Base-by-base conservation (phyloP, 2,329 filamentous ascomycete species). In the Colletotrichum eremochloae region DNA sequence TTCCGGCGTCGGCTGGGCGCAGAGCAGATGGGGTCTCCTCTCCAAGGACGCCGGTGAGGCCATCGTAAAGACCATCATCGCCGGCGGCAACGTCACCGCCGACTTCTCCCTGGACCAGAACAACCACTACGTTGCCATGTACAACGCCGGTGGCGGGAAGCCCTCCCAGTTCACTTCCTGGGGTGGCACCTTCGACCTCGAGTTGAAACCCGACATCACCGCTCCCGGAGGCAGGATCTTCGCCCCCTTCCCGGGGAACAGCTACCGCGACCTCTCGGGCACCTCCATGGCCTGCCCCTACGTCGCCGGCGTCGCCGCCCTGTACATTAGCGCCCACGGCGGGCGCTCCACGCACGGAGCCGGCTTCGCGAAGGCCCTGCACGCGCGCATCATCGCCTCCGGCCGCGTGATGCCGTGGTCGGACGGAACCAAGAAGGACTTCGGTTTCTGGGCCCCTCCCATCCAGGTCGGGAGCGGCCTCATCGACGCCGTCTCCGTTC, bases 281-380 rank as follows among this genome's bases (percentile, higher is more conserved):
- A 90, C 88, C 0, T 88, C 86, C 1, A 89, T 90, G 88, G 85
- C 87, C 1, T 84, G 84, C 9, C 87, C 87, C 1, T 87, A 88
- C 71, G 81, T 88, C 42, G 86, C 87, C 56, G 87, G 86, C 8
- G 80, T 86, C 31, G 84, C 84, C 2, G 85, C 84, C 9, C 75
- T 87, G 18, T 86, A 84, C 73, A 81, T 86, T 53, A 79, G 81
- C 7, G 76, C 82, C 24, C 78, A 82, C 63, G 84, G 84, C 4
- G 84, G 84, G 4, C 81, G 84, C 24, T 77, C 79, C 67, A 73
- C 79, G 2, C 79, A 85, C 68, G 75, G 73, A 29, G 57, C 67
- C 11, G 75, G 69, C 8, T 76, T 74, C 15, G 75, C 75, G 0
- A 71, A 65, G 29, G 46, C 50, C 24, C 69, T 76, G 8, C 56